Conservation (phyloP, 2,329 filamentous ascomycete genomes). For the Nannizziopsis barbatae region DNA sequence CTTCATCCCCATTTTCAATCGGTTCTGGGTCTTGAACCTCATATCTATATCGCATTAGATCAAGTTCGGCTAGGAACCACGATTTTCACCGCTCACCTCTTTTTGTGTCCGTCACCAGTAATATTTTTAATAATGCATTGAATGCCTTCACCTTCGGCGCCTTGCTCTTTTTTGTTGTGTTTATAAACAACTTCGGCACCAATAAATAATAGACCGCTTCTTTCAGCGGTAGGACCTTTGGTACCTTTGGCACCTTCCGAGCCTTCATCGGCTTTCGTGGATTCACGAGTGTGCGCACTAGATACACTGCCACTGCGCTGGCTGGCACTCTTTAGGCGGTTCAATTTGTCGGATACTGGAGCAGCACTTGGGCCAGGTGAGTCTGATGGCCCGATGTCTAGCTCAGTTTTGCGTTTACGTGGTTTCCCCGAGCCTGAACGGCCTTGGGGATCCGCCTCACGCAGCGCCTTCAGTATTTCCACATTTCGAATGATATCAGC, state of each 20-base stretch:
- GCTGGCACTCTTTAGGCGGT: conserved; percentile 32
- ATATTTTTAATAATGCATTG: conserved; percentile 67
- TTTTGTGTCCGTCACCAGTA: conserved; percentile 59
- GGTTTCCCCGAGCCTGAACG: conserved; percentile 34
- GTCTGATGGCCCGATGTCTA: conserved; percentile 35
- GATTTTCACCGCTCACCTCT: conserved; percentile 36
- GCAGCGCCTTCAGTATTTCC: conserved; percentile 39
- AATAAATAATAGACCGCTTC: conserved; percentile 34
- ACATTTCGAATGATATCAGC: conserved; percentile 42
- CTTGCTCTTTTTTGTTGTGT: conserved; percentile 40
- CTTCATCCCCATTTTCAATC: conserved; percentile 55
- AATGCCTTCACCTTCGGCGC: conserved; percentile 49
- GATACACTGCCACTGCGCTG: conserved; percentile 36
- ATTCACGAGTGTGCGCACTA: conserved; percentile 30
- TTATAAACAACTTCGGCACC: conserved; percentile 43
- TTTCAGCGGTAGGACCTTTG: conserved; percentile 37
- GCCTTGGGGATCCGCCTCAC: conserved; percentile 36
- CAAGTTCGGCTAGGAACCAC: not conserved
- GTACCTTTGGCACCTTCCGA: conserved; percentile 36
- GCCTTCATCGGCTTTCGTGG: conserved; percentile 31
- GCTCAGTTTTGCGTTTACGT: conserved; percentile 37
- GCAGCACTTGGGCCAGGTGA: conserved; percentile 36
- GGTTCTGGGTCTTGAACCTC: conserved; percentile 71
- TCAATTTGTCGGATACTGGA: conserved; percentile 32
- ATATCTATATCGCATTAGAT: conserved; percentile 42